These are phyloP conservation scores for Warburgia ugandensis DNA, from an alignment of 164 flowering plant genomes.

Conservation along the genomic window DNA sequence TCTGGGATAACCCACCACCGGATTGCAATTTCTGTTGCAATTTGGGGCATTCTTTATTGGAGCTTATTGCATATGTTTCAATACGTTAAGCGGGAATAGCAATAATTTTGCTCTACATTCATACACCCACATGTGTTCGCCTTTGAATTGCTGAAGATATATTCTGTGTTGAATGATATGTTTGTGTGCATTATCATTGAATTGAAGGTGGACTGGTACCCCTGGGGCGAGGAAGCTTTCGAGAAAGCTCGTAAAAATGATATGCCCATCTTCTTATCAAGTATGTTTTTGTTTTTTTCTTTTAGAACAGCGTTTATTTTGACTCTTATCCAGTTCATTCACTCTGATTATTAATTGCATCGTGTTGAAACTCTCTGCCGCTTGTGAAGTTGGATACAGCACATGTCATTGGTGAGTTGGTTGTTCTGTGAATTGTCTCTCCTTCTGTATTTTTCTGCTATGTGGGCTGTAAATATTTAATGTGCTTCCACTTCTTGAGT, in stretches of 20 bases:
- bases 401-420: constrained; percentile 89
- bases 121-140: too few species aligned
- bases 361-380: not conserved
- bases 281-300: constrained; percentile 20
- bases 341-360: not conserved
- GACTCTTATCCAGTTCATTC: too few species aligned
- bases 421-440: not conserved
- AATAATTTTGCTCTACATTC: too few species aligned
- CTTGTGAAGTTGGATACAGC: constrained; percentile 88
- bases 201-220: constrained; percentile 87
- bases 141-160: too few species aligned
- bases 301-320: not conserved
- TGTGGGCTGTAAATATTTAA: too few species aligned
- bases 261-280: constrained; percentile 86
- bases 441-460: not conserved
- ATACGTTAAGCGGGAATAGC: too few species aligned
- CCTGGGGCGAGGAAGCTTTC: constrained; percentile 98
- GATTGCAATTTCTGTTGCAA: too few species aligned
- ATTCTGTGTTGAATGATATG: not conserved
- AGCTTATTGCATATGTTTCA: too few species aligned
- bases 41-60: too few species aligned
- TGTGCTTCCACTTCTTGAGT: not conserved
- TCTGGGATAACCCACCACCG: too few species aligned
- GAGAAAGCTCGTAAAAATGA: constrained; percentile 64
- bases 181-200: not conserved